phyloP scores from a whole-genome alignment of 192 early-diverging fungal species.

The Spinellus fusiger region DNA sequence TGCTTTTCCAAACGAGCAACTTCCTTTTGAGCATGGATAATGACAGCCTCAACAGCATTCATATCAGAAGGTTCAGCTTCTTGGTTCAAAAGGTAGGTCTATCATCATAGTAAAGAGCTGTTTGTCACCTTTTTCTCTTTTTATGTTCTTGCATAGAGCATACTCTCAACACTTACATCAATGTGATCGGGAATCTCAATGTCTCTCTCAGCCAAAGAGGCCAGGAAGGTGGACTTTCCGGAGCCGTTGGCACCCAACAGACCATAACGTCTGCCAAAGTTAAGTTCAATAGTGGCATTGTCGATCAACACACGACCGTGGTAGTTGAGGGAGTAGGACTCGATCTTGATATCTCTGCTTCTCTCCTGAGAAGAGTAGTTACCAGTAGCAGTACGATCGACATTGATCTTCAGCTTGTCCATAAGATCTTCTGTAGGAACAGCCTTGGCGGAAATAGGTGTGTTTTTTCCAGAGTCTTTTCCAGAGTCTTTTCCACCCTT shows the following conservation, averaged over 20 bases:
- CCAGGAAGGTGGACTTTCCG: constrained; percentile 89
- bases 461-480: constrained; percentile 32
- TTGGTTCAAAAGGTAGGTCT: constrained; percentile 90
- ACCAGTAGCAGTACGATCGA: constrained; percentile 84
- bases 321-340: constrained; percentile 89
- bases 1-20: constrained; percentile 85
- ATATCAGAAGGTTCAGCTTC: constrained; percentile 93
- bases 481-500: constrained; percentile 35
- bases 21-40: constrained; percentile 84
- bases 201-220: constrained; percentile 88
- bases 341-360: constrained; percentile 95
- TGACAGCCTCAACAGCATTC: constrained; percentile 88
- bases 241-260: constrained; percentile 93
- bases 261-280: constrained; percentile 93
- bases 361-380: constrained; percentile 84
- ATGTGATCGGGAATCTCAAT: constrained; percentile 94
- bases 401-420: constrained; percentile 57
- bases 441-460: constrained; percentile 26
- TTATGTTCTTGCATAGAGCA: background rate
- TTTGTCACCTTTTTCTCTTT: background rate
- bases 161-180: constrained; percentile 53
- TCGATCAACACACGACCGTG: constrained; percentile 92
- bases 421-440: constrained; percentile 43
- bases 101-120: background rate
- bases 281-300: constrained; percentile 93